Evolutionary conservation across 257 asterid species (phyloP), one percentile per base, ranked within the genome.

Genomic region (Schizonepeta tenuifolia): DNA sequence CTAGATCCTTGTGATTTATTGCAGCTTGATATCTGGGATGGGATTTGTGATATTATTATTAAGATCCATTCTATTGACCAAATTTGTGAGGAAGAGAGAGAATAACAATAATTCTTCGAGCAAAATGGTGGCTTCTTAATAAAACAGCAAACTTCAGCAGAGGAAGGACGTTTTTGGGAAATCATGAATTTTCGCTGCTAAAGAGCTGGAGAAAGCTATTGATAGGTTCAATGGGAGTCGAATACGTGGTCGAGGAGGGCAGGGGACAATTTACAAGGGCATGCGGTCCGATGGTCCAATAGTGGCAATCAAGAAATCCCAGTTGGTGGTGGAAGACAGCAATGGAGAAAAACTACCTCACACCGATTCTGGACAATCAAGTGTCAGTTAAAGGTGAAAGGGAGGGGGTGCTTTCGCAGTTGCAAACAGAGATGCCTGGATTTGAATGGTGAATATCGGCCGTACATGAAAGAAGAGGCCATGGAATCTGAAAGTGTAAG

Each of bases 21-120:
- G 56, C 77, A 77, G 77, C 46, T 70, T 77, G 65, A 65, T 77
- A 13, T 64, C 58, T 15, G 82, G 76, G 8, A 61, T 59, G 75
- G 66, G 76, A 21, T 38, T 78, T 6, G 33, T 68, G 46, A 68
- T 67, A n/a, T 50, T 73, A 43, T 33, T 73, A 26, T 67, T 71
- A n/a, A 8, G 69, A 40, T 62, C 72, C n/a, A n/a, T 61, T 8
- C 31, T 22, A 36, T 35, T 9, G 4, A 10, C 47, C 50, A 61
- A 61, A 50, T 61, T 61, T 57, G 35, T 47, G 21, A 77, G 26
- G 12, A 47, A 44, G 73, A 77, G 68, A 57, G 20, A 65, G 40
- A 26, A 28, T 21, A 60, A 72, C 28, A 71, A 77, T 67, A 57
- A 15, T 77, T 77, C 70, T 71, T 71, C 53, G 71, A 71, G 60